phyloP scores from a whole-genome alignment of 495 filamentous ascomycete species.

The Penicillium antarcticum region DNA sequence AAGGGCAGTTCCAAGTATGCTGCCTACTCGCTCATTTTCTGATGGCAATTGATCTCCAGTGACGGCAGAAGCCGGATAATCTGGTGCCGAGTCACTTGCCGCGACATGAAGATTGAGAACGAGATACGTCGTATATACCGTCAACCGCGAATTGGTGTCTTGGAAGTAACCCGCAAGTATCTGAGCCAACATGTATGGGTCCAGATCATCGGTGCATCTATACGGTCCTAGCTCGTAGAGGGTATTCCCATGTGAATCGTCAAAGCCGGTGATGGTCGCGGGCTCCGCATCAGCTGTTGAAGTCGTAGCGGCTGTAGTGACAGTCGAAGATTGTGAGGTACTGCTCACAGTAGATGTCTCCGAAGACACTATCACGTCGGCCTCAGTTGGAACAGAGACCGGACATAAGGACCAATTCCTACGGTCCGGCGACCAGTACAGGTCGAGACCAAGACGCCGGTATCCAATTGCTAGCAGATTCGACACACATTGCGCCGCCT shows the following conservation, averaged over 20 bases:
- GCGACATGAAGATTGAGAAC: slow-evolving; percentile 61
- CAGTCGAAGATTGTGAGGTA: slow-evolving; percentile 12
- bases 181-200: slow-evolving; percentile 42
- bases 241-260: slow-evolving; percentile 30
- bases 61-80: slow-evolving; percentile 35
- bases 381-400: slow-evolving; percentile 31
- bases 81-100: slow-evolving; percentile 32
- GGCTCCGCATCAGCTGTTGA: slow-evolving; percentile 23
- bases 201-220: slow-evolving; percentile 50
- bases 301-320: slow-evolving; percentile 17
- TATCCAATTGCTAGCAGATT: slow-evolving; percentile 60
- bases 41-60: slow-evolving; percentile 32
- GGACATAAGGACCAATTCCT: slow-evolving; percentile 60
- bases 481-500: slow-evolving; percentile 52
- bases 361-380: slow-evolving; percentile 22
- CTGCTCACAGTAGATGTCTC: slow-evolving; percentile 16
- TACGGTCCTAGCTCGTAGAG: slow-evolving; percentile 53
- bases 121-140: slow-evolving; percentile 45
- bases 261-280: slow-evolving; percentile 24
- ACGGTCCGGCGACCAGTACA: slow-evolving; percentile 59
- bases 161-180: slow-evolving; percentile 49
- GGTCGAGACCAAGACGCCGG: slow-evolving; percentile 55
- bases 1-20: slow-evolving; percentile 36
- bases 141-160: slow-evolving; percentile 42
- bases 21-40: slow-evolving; percentile 26